Percentiles rank a stretch among this genome's conserved stretches.
phyloP scores from a whole-genome alignment of 768 basidiomycete species.

The Russula griseocarnosa region DNA sequence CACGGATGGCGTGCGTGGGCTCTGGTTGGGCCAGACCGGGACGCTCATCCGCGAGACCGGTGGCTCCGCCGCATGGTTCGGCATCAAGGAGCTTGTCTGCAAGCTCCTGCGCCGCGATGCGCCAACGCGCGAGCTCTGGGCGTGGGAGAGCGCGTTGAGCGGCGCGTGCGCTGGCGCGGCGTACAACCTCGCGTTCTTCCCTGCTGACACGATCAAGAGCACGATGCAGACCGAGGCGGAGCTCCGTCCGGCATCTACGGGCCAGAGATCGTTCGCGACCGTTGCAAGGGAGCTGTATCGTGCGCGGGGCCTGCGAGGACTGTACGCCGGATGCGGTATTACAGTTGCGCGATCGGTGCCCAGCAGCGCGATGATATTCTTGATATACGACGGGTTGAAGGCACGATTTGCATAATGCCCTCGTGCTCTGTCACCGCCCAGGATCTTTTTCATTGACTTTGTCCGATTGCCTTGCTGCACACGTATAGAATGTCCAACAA shows the following conservation, averaged over 20 bases:
- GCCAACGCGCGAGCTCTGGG: slow-evolving; percentile 33
- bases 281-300: slow-evolving; percentile 62
- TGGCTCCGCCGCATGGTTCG: slow-evolving; percentile 88
- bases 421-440: too few relatives aligned
- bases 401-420: slow-evolving; percentile 43
- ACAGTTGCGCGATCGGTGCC: slow-evolving; percentile 83
- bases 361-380: slow-evolving; percentile 88
- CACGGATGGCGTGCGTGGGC: slow-evolving; percentile 67
- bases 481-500: slow-evolving; percentile 1
- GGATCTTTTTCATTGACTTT: neutral
- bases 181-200: slow-evolving; percentile 88
- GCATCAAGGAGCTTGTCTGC: slow-evolving; percentile 76
- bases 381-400: slow-evolving; percentile 81
- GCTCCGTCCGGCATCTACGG: slow-evolving; percentile 50
- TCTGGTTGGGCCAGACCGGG: slow-evolving; percentile 97
- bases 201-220: slow-evolving; percentile 92
- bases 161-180: slow-evolving; percentile 84
- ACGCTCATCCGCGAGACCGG: slow-evolving; percentile 92
- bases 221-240: slow-evolving; percentile 94
- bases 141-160: slow-evolving; percentile 80
- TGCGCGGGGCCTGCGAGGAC: slow-evolving; percentile 70
- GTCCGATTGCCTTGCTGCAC: slow-evolving; percentile 6
- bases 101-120: slow-evolving; percentile 46
- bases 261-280: slow-evolving; percentile 51
- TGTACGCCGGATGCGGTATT: slow-evolving; percentile 92